These are phyloP conservation scores for Athelia sp. DNA, from an alignment of 1,284 basidiomycete genomes.

Conservation along the genomic window DNA sequence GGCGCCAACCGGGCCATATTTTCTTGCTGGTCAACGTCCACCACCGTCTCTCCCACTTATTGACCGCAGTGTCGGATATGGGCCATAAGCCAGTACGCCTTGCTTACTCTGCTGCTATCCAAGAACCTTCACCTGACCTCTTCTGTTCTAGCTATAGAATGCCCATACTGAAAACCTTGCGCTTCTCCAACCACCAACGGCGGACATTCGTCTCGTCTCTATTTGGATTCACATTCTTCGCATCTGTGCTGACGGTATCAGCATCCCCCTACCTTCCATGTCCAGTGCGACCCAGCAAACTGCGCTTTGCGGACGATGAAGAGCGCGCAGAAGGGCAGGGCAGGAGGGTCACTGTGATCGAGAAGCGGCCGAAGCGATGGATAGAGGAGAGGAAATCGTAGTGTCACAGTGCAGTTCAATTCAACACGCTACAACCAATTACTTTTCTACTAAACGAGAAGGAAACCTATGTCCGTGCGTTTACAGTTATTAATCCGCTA, in stretches of 20 bases:
- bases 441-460: background rate
- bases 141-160: conserved; percentile 32
- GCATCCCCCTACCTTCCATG: conserved; percentile 75
- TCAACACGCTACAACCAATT: conserved; percentile 4
- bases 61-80: background rate
- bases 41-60: background rate
- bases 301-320: conserved; percentile 43
- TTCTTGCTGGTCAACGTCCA: background rate
- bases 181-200: conserved; percentile 53
- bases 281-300: conserved; percentile 54
- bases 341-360: conserved; percentile 38
- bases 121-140: background rate
- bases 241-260: conserved; percentile 73
- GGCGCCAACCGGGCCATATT: background rate
- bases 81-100: conserved; percentile 1
- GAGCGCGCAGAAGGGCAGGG: conserved; percentile 18
- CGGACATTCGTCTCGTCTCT: conserved; percentile 73
- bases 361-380: conserved; percentile 70
- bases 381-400: conserved; percentile 65
- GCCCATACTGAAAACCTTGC: conserved; percentile 52
- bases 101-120: background rate
- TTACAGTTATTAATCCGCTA: too few relatives aligned
- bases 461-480: too few relatives aligned
- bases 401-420: conserved; percentile 21
- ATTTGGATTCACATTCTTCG: conserved; percentile 74